Evolutionary conservation across 164 flowering plant species (phyloP).

Genomic region (Akebia trifoliata): DNA sequence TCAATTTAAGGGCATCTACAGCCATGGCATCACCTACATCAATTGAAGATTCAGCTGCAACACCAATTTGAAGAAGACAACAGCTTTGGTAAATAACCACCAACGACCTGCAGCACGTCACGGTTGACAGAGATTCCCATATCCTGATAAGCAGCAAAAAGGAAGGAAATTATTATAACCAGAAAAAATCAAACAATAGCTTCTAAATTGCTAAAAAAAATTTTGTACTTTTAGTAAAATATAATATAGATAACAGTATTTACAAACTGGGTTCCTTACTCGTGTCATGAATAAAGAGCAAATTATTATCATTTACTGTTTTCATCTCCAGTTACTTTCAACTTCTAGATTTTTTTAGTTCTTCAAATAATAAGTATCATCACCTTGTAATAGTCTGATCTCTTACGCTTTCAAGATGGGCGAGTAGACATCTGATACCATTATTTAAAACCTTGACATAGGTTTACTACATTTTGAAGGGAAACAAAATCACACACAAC

Average conservation of each 20-base stretch:
- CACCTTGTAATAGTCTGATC: no score
- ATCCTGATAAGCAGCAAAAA: conserved; percentile 41
- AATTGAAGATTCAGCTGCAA: conserved; percentile 52
- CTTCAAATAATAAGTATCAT: no score
- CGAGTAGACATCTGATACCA: background rate
- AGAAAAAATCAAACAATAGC: background rate
- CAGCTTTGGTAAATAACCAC: conserved; percentile 54
- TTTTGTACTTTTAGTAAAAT: no score
- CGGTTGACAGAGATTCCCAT: conserved; percentile 74
- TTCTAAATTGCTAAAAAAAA: background rate
- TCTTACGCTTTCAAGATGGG: background rate
- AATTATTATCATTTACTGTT: no score
- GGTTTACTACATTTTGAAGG: no score
- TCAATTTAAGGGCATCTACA: conserved; percentile 59
- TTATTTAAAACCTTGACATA: no score
- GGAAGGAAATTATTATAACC: background rate
- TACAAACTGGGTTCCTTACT: background rate
- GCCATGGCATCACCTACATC: conserved; percentile 35
- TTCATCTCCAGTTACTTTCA: background rate
- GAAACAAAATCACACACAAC: no score
- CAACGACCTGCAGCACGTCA: conserved; percentile 81
- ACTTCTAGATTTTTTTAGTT: no score
- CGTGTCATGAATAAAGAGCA: no score
- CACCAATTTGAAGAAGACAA: conserved; percentile 76
- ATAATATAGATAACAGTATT: no score